phyloP scores from a whole-genome alignment of 768 basidiomycete genomes.

The Russula brevipes region DNA sequence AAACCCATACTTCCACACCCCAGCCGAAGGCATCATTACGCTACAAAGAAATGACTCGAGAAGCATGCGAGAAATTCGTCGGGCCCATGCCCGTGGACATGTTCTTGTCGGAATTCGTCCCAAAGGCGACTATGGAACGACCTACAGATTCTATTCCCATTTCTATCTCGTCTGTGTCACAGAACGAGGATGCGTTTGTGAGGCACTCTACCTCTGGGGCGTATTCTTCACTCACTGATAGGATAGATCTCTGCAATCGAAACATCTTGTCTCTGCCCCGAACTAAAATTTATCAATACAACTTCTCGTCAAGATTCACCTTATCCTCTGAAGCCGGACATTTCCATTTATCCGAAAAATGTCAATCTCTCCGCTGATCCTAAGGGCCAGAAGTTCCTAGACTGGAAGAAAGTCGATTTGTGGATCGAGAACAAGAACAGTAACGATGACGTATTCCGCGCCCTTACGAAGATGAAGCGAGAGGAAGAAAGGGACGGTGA shows the following conservation, averaged over 20 bases:
- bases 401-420: conserved; percentile 9
- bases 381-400: background rate
- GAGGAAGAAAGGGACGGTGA: background rate
- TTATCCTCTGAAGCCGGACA: background rate
- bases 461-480: background rate
- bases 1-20: background rate
- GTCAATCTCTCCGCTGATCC: background rate
- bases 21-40: background rate
- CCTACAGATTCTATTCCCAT: background rate
- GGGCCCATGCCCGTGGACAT: background rate
- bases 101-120: background rate
- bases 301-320: background rate
- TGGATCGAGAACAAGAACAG: conserved; percentile 1
- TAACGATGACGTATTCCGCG: background rate
- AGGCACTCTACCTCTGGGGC: background rate
- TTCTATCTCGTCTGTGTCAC: background rate
- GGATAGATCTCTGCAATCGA: background rate
- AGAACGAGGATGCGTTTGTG: background rate
- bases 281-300: background rate
- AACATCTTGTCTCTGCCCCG: background rate
- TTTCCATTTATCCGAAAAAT: background rate
- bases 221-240: background rate
- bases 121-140: background rate
- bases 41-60: background rate
- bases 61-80: conserved; percentile 6